Evolutionary conservation across 1,284 basidiomycete genomes (phyloP).

Genomic region (Trichosporon coremiiforme): DNA sequence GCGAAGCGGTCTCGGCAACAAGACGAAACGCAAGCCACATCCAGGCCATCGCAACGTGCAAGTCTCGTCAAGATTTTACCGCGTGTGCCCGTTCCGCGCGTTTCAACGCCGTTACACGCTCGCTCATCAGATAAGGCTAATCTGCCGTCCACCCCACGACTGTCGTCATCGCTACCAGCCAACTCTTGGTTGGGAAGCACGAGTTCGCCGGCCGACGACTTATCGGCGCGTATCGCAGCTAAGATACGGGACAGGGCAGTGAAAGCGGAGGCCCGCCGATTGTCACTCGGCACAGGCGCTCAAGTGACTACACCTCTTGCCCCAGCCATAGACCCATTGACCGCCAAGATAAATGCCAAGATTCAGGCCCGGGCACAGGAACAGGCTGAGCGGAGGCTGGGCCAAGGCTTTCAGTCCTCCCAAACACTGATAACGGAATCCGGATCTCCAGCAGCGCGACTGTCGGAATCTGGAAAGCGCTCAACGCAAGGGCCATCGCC

Average conservation of each 20-base stretch:
- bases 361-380: slow-evolving; percentile 14
- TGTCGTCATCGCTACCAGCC: not conserved
- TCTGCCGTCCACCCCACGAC: not conserved
- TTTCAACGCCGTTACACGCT: not conserved
- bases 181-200: not conserved
- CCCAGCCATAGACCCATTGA: slow-evolving; percentile 1
- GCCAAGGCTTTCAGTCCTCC: not conserved
- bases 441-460: not conserved
- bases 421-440: not conserved
- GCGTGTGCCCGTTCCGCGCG: not conserved
- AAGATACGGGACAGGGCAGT: slow-evolving; percentile 15
- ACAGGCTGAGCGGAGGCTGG: not conserved
- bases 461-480: slow-evolving; percentile 6
- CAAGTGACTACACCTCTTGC: not conserved
- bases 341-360: slow-evolving; percentile 15
- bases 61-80: not conserved
- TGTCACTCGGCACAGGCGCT: not conserved
- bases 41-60: not conserved
- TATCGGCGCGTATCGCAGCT: slow-evolving; percentile 10
- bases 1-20: not conserved
- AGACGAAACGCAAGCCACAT: not conserved
- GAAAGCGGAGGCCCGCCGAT: slow-evolving; percentile 13
- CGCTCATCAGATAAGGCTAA: not conserved
- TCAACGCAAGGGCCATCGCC: not conserved
- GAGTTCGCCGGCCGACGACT: not conserved